phyloP scores from a whole-genome alignment of 2,329 filamentous ascomycete genomes.

The Cercospora sp. region DNA sequence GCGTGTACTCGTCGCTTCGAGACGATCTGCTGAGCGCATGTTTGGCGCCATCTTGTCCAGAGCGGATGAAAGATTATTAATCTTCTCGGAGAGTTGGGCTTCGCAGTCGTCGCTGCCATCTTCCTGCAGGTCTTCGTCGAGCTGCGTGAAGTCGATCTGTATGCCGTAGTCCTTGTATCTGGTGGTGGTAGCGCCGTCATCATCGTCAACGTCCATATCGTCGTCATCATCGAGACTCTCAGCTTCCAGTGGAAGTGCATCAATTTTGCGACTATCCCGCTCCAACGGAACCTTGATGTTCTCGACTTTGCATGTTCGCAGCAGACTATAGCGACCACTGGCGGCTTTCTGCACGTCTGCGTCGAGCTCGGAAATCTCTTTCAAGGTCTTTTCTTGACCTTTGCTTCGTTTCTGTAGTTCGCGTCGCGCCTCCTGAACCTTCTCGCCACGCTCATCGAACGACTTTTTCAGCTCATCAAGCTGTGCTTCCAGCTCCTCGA shows the following conservation, averaged over 20 bases:
- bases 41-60: constrained; percentile 96
- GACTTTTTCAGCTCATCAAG: constrained; percentile 68
- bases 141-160: constrained; percentile 76
- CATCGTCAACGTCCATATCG: constrained; percentile 89
- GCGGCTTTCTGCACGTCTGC: constrained; percentile 82
- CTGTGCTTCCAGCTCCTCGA: constrained; percentile 72
- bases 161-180: constrained; percentile 88
- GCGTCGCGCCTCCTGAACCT: constrained; percentile 72
- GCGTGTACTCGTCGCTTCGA: constrained; percentile 80
- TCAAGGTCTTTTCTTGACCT: constrained; percentile 73
- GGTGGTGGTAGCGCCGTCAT: constrained; percentile 48
- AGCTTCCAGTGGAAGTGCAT: constrained; percentile 85
- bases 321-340: constrained; percentile 76
- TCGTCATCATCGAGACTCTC: constrained; percentile 70
- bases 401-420: constrained; percentile 83
- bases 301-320: constrained; percentile 89
- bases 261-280: constrained; percentile 68
- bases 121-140: constrained; percentile 79
- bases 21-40: constrained; percentile 89
- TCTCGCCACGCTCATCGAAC: constrained; percentile 68
- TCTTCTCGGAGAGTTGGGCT: constrained; percentile 73
- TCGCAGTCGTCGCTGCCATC: constrained; percentile 73
- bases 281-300: constrained; percentile 83
- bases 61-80: constrained; percentile 70
- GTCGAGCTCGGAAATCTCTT: constrained; percentile 76